Base-by-base conservation (phyloP, 768 basidiomycete genomes). In the Mycena galopus region DNA sequence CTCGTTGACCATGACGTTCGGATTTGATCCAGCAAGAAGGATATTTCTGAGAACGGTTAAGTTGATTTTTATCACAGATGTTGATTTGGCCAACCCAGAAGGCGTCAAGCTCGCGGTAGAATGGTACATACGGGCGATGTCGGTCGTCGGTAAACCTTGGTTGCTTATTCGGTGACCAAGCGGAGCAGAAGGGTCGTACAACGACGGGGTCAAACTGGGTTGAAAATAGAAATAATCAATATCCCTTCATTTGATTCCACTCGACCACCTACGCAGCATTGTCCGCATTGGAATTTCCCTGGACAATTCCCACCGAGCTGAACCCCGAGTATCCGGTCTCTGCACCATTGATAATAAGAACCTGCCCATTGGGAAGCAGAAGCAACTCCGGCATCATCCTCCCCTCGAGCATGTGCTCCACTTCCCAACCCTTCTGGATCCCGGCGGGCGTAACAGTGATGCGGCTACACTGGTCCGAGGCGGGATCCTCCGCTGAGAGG, bases 341-440 rank as follows among this genome's bases (percentile, higher is more conserved):
- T 5, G 83, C 89, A 63, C 90, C 90, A 77, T 91, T 90, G 37
- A 86, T 77, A 57, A 85, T 82, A 70, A 89, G 82, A 17, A 90
- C 71, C 57, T 77, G 61, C 0, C 76, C 76, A 14, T 67, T 77
- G 2, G 76, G 76, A 12, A 77, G 68, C 63, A 85, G 73, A 76
- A 90, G 86, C 71, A 89, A 80, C 76, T 88, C 87, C 16, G 88
- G 88, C 89, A 91, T 90, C 7, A 85, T 83, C 33, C 90, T 81
- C 10, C 85, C 86, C 55, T 86, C 82, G 3, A 86, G 86, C 63
- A 90, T 79, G 16, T 81, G 69, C 71, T 89, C 89, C 37, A 87
- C 85, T 30, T 84, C 57, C 75, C 82, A 80, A 83, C 89, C 47
- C 79, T 76, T 32, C 76, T 77, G 39, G 56, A 77, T 75, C 1